Conservation (phyloP, 371 early-diverging fungal genomes). For the Mortierella sp. region DNA sequence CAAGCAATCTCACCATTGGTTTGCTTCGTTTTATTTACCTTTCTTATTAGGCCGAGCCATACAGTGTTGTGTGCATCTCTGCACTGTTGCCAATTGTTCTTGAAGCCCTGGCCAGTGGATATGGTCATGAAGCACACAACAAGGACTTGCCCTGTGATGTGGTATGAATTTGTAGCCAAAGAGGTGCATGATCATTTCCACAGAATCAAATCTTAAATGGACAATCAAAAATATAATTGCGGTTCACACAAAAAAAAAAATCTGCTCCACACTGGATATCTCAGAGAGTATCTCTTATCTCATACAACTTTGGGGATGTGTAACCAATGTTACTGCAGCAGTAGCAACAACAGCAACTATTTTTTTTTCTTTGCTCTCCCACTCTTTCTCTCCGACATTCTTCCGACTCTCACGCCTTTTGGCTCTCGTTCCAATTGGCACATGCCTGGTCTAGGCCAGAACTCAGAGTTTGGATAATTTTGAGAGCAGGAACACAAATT, state of each 20-base stretch:
- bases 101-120: conserved; percentile 58
- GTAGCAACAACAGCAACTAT: too few species aligned
- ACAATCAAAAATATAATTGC: background rate
- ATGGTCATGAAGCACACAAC: conserved; percentile 32
- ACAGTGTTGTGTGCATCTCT: conserved; percentile 56
- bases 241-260: background rate
- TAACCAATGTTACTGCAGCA: too few species aligned
- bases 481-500: too few species aligned
- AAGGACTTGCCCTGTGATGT: conserved; percentile 51
- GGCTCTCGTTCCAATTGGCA: background rate
- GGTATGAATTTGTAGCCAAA: too few species aligned
- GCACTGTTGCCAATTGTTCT: conserved; percentile 64
- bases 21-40: background rate
- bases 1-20: background rate
- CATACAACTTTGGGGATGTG: too few species aligned
- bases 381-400: too few species aligned
- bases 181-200: too few species aligned
- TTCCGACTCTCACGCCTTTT: background rate
- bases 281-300: background rate
- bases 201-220: too few species aligned
- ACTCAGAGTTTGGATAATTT: too few species aligned
- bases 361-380: too few species aligned
- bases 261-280: background rate
- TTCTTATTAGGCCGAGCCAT: conserved; percentile 51
- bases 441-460: background rate